phyloP scores from a whole-genome alignment of 257 asterid species.

The Penstemon davidsonii region DNA sequence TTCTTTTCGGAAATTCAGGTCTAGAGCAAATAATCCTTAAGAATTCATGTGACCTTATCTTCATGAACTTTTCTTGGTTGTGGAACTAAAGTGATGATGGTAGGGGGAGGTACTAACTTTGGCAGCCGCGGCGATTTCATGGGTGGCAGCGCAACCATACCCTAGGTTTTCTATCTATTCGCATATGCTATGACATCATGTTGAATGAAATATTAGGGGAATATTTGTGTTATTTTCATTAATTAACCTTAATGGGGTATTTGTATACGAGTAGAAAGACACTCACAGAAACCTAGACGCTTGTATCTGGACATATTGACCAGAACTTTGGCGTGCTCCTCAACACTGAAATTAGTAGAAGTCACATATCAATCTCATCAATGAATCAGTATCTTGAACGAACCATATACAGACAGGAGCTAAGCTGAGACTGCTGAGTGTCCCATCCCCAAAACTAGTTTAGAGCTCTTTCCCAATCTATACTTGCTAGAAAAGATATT shows the following conservation, averaged over 20 bases:
- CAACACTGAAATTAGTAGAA: too few species aligned
- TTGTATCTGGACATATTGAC: background rate
- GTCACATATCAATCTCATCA: background rate
- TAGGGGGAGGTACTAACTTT: too few species aligned
- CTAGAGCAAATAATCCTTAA: too few species aligned
- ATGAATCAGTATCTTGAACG: background rate
- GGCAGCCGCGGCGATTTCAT: too few species aligned
- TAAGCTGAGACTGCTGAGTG: background rate
- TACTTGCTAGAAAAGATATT: background rate
- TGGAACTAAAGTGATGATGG: too few species aligned
- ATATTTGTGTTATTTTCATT: background rate
- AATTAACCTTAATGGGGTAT: background rate
- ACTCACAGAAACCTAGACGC: background rate
- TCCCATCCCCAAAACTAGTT: background rate
- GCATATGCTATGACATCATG: background rate
- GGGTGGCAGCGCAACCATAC: too few species aligned
- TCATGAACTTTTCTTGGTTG: too few species aligned
- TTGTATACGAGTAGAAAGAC: too few species aligned
- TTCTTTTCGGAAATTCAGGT: too few species aligned
- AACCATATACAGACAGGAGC: background rate
- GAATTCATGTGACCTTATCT: too few species aligned
- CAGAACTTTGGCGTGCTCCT: background rate
- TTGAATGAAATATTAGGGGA: background rate
- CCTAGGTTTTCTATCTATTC: too few species aligned
- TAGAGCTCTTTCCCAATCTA: conserved; percentile 1